Evolutionary conservation across 805 yeast species (phyloP).

Genomic region (Brettanomyces custersianus): DNA sequence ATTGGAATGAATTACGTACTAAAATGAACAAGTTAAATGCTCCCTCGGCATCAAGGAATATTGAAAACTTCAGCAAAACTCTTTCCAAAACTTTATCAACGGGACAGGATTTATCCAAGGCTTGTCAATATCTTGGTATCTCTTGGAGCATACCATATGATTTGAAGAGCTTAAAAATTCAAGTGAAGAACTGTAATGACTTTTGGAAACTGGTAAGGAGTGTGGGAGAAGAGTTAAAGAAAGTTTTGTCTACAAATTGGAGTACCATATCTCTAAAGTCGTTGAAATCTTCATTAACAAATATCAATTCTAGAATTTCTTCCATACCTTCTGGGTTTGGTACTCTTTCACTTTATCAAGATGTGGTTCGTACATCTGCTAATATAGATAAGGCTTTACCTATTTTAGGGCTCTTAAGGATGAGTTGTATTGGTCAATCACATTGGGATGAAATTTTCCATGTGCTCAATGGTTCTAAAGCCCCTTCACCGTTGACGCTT

Average conservation of each 20-base stretch:
- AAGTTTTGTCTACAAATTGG: conserved; percentile 42
- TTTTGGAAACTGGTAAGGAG: conserved; percentile 59
- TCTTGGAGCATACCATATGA: conserved; percentile 24
- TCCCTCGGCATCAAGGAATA: conserved; percentile 30
- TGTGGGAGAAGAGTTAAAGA: conserved; percentile 38
- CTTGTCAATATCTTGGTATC: conserved; percentile 27
- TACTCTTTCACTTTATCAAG: too few species aligned
- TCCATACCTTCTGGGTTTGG: too few species aligned
- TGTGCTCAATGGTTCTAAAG: conserved; percentile 11
- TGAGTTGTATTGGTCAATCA: conserved; percentile 48
- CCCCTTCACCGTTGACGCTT: conserved; percentile 29
- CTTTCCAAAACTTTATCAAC: conserved; percentile 8
- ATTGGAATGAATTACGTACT: conserved; percentile 48
- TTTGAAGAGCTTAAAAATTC: conserved; percentile 35
- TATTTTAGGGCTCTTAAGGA: conserved; percentile 37
- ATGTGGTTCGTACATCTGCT: too few species aligned
- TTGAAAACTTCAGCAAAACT: conserved; percentile 21
- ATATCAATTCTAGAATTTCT: too few species aligned
- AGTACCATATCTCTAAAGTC: conserved; percentile 32
- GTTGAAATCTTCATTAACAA: conserved; percentile 42
- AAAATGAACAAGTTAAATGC: conserved; percentile 38
- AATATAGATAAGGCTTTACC: conserved; percentile 29
- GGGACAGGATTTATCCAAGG: conserved; percentile 19
- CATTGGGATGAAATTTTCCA: conserved; percentile 55
- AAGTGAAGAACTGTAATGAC: conserved; percentile 33